Percentiles rank a stretch among this genome's conserved stretches.
These are phyloP conservation scores for Alternaria gaisen DNA, from an alignment of 2,329 filamentous ascomycete genomes.

Conservation along the genomic window DNA sequence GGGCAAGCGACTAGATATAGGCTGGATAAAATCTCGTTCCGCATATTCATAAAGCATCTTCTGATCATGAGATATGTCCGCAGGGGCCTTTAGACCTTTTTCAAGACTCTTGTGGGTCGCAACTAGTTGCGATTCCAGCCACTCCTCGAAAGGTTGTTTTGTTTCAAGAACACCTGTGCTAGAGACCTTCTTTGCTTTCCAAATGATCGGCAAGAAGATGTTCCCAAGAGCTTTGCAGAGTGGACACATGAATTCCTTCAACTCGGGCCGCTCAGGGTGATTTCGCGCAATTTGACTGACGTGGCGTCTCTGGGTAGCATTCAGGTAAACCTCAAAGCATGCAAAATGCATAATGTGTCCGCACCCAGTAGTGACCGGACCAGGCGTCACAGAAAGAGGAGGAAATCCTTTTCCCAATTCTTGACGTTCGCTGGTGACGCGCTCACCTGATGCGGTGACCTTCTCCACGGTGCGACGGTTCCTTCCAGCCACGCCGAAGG, in stretches of 20 bases:
- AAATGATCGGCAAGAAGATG: conserved; percentile 91
- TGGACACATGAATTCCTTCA: conserved; percentile 93
- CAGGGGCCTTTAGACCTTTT: conserved; percentile 33
- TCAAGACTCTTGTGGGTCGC: conserved; percentile 58
- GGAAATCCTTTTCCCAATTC: conserved; percentile 91
- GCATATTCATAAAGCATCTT: conserved; percentile 63
- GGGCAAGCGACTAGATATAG: conserved; percentile 55
- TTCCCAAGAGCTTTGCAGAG: conserved; percentile 97
- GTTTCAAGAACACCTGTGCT: conserved; percentile 76
- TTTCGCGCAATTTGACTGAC: conserved; percentile 92
- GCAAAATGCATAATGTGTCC: conserved; percentile 98
- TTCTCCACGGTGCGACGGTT: conserved; percentile 83
- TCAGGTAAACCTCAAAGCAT: conserved; percentile 92
- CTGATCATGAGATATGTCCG: conserved; percentile 51
- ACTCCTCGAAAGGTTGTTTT: conserved; percentile 70
- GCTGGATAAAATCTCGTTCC: conserved; percentile 59
- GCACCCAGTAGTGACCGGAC: conserved; percentile 88
- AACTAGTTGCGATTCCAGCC: conserved; percentile 69
- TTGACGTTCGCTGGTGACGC: conserved; percentile 77
- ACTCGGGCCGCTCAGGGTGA: conserved; percentile 81
- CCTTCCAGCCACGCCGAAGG: conserved; percentile 89
- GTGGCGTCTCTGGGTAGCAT: conserved; percentile 84
- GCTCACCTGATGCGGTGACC: conserved; percentile 74
- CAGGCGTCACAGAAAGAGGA: conserved; percentile 69
- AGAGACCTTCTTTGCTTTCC: conserved; percentile 89